Conservation (phyloP, 2,329 filamentous ascomycete species). For the Sclerotinia nivalis region DNA sequence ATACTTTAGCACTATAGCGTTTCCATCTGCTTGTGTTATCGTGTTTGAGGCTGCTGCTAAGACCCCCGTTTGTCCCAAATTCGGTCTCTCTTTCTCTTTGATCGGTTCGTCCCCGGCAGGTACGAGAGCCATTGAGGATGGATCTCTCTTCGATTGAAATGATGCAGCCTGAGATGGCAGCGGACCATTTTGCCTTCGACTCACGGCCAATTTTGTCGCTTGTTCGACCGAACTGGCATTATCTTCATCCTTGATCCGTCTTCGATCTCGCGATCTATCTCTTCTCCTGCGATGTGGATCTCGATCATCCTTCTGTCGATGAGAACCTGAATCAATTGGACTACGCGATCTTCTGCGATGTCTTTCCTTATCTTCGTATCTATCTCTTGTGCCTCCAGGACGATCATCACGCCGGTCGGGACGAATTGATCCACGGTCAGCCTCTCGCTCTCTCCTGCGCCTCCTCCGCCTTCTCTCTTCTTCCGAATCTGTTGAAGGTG, state of each 20-base stretch:
- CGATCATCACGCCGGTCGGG: conserved; percentile 21
- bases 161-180: conserved; percentile 61
- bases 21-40: conserved; percentile 69
- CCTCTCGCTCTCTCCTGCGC: conserved; percentile 33
- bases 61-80: conserved; percentile 76
- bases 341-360: conserved; percentile 39
- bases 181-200: conserved; percentile 47
- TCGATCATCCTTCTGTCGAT: conserved; percentile 31
- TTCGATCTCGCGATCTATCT: conserved; percentile 35
- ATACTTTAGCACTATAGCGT: conserved; percentile 84
- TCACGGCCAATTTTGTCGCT: conserved; percentile 19
- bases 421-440: conserved; percentile 18
- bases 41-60: conserved; percentile 87
- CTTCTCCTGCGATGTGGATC: conserved; percentile 34
- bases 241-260: conserved; percentile 28
- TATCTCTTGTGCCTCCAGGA: conserved; percentile 26
- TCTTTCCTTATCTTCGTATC: conserved; percentile 30
- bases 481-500: conserved; percentile 36
- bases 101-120: conserved; percentile 46
- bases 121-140: conserved; percentile 33
- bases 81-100: conserved; percentile 81
- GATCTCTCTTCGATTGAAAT: conserved; percentile 56
- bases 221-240: not conserved
- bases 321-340: conserved; percentile 30
- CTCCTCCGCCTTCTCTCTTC: conserved; percentile 36